A percentile compares a stretch with the other conserved stretches of the same genome.
phyloP scores from a whole-genome alignment of 1,284 basidiomycete species.

The Mrakiaceae sp. region DNA sequence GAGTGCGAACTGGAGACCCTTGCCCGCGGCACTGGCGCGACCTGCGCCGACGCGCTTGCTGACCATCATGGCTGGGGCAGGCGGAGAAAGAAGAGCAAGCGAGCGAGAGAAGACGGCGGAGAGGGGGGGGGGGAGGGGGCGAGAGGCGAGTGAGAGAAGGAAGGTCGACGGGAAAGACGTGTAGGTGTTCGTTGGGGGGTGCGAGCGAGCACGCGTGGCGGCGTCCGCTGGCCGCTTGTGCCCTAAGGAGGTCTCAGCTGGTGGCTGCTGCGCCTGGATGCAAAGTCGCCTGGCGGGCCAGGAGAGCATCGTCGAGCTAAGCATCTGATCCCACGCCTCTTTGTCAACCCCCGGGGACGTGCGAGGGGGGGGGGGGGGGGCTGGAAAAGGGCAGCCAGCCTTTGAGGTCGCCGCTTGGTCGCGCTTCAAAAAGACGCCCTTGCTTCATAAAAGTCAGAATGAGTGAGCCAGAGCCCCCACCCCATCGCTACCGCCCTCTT shows the following conservation, averaged over 20 bases:
- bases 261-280: background rate
- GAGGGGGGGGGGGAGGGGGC: background rate
- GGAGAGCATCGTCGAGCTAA: background rate
- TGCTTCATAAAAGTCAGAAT: too few species aligned
- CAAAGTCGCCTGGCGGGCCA: background rate
- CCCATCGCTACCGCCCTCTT: too few species aligned
- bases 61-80: background rate
- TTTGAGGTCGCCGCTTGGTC: too few species aligned
- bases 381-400: too few species aligned
- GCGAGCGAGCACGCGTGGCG: background rate
- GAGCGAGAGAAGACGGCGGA: background rate
- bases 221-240: background rate
- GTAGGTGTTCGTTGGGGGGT: background rate
- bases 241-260: background rate
- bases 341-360: too few species aligned
- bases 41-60: background rate
- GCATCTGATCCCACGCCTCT: too few species aligned
- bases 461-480: too few species aligned
- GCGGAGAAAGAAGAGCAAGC: background rate
- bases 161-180: background rate
- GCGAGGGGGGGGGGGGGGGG: too few species aligned
- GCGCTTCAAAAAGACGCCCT: too few species aligned
- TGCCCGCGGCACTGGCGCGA: background rate
- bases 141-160: background rate
- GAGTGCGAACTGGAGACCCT: constrained; percentile 24